phyloP scores from a whole-genome alignment of 2,329 filamentous ascomycete species.

The Geosmithia putterillii region DNA sequence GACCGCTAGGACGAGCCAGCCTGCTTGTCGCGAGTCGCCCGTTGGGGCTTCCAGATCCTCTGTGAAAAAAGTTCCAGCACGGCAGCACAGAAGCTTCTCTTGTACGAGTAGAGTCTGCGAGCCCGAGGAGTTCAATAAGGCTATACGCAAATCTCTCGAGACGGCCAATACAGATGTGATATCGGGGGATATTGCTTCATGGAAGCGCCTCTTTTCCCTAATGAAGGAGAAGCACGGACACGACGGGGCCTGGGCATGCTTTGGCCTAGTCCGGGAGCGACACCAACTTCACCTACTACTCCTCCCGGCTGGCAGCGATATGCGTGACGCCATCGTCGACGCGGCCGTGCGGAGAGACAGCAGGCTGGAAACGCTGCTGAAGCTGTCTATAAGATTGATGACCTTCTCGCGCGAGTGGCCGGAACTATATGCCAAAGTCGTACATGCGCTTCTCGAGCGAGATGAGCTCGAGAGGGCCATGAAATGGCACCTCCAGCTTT shows the following conservation, averaged over 20 bases:
- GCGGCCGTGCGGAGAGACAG: slow-evolving; percentile 13
- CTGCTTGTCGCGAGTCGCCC: no score
- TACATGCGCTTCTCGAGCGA: slow-evolving; percentile 28
- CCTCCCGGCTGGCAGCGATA: slow-evolving; percentile 8
- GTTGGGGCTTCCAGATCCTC: neutral
- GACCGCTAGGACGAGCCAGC: no score
- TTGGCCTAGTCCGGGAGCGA: neutral
- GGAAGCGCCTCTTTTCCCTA: neutral
- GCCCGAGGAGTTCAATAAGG: neutral
- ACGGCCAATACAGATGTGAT: neutral
- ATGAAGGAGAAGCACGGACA: slow-evolving; percentile 1
- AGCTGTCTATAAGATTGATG: slow-evolving; percentile 19
- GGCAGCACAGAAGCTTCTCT: neutral
- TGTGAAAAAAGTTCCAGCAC: no score
- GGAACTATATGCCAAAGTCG: slow-evolving; percentile 31
- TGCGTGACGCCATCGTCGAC: slow-evolving; percentile 17
- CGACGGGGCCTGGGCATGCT: slow-evolving; percentile 2
- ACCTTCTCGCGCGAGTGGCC: slow-evolving; percentile 31
- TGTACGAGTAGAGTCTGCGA: neutral
- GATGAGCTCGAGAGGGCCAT: slow-evolving; percentile 23
- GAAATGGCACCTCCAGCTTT: slow-evolving; percentile 35
- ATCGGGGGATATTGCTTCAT: neutral
- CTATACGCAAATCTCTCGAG: neutral
- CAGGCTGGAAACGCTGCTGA: slow-evolving; percentile 8
- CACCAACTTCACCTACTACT: slow-evolving; percentile 8